Percentiles rank a stretch among this genome's conserved stretches.
Conservation (phyloP, 2,329 filamentous ascomycete genomes). For the Xylaria sp. region DNA sequence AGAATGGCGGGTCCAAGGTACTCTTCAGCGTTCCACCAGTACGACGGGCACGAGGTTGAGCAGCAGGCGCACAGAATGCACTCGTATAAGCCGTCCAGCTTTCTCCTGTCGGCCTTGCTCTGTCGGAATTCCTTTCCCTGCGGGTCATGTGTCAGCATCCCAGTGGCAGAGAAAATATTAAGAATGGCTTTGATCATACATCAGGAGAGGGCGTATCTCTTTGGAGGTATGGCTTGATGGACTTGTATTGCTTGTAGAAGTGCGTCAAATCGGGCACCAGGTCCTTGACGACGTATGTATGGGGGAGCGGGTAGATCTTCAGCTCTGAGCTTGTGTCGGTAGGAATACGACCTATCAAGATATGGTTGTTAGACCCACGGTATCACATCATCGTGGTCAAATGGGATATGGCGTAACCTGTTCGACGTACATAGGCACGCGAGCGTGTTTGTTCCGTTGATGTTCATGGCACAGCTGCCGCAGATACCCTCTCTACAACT, state of each 20-base stretch:
- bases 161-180: background rate
- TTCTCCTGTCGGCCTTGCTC: conserved; percentile 89
- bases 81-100: conserved; percentile 98
- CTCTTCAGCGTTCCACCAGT: conserved; percentile 99
- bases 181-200: conserved; percentile 64
- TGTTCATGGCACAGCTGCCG: conserved; percentile 99
- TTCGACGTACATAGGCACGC: conserved; percentile 89
- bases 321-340: conserved; percentile 81
- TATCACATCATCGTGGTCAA: background rate
- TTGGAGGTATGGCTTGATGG: conserved; percentile 98
- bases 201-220: conserved; percentile 85
- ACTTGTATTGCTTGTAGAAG: conserved; percentile 99
- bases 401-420: background rate
- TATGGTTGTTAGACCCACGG: conserved; percentile 37
- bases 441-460: conserved; percentile 97
- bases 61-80: conserved; percentile 99
- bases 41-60: conserved; percentile 98
- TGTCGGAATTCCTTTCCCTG: conserved; percentile 94
- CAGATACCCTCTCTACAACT: conserved; percentile 99
- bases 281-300: conserved; percentile 99
- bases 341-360: conserved; percentile 83
- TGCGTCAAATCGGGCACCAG: conserved; percentile 96
- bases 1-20: conserved; percentile 97
- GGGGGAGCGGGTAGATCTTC: conserved; percentile 97
- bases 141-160: conserved; percentile 34